Conservation (phyloP, 1,284 basidiomycete species). For the Moniliophthora roreri region DNA sequence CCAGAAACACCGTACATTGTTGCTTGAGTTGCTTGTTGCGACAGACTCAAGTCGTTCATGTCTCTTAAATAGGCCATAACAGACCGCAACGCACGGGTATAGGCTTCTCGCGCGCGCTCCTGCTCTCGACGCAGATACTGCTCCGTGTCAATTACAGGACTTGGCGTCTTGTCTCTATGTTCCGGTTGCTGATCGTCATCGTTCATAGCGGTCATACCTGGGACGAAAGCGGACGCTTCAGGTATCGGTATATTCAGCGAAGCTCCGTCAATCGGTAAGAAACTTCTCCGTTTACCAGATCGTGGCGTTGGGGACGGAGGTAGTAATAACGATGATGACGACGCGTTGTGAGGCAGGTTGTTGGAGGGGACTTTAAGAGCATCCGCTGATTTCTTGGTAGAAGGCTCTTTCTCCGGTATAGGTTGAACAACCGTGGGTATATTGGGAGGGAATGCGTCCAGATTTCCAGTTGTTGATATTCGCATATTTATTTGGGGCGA, state of each 20-base stretch:
- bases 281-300: slow-evolving; percentile 75
- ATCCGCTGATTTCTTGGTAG: slow-evolving; percentile 3
- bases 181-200: slow-evolving; percentile 38
- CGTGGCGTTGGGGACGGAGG: slow-evolving; percentile 48
- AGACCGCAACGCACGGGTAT: slow-evolving; percentile 77
- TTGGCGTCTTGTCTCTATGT: slow-evolving; percentile 36
- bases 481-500: slow-evolving; percentile 67
- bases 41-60: slow-evolving; percentile 83
- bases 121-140: slow-evolving; percentile 61
- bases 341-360: slow-evolving; percentile 11
- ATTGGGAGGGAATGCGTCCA: slow-evolving; percentile 39
- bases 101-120: slow-evolving; percentile 67
- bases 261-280: slow-evolving; percentile 75
- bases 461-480: slow-evolving; percentile 63
- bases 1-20: slow-evolving; percentile 54
- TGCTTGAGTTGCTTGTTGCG: slow-evolving; percentile 51
- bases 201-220: slow-evolving; percentile 46
- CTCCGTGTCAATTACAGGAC: slow-evolving; percentile 46
- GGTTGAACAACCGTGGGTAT: slow-evolving; percentile 26
- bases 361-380: slow-evolving; percentile 16
- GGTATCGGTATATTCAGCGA: slow-evolving; percentile 56
- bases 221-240: slow-evolving; percentile 61
- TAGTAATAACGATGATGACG: slow-evolving; percentile 45
- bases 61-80: slow-evolving; percentile 95
- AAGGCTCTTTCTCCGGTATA: slow-evolving; percentile 27